Base-by-base conservation (phyloP, 176 grass and related monocot genomes). In the Ampelocalamus luodianensis region DNA sequence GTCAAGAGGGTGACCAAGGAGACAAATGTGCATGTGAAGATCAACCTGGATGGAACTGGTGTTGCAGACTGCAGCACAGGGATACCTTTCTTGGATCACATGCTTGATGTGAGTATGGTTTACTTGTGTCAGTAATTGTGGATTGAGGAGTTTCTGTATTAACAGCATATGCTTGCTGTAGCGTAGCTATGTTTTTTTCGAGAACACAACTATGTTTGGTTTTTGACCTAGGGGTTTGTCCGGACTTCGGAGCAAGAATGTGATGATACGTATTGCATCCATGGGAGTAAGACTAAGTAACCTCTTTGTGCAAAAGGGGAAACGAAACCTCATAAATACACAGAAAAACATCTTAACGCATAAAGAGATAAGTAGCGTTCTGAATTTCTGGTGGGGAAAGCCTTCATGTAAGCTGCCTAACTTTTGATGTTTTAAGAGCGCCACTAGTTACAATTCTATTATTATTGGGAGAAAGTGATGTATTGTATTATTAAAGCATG, bases 31-130 rank as follows among this genome's bases (percentile, higher is more conserved):
- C 88, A 89, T 76, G 93, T 92, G 20, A 98, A 94, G 83, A 90
- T 98, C 26, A 90, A 95, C 78, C 86, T 98, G 67, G 93, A 98
- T 75, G 93, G 96, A 67, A 90, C 96, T 65, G 96, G 96, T 15
- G 77, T 92, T 54, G 87, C 93, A 0, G 59, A 92, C 5, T 95
- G 87, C 58, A 90, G 45, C 77, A 98, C 96, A 40, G 93, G 93
- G 76, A 95, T 98, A 82, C 91, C 91, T 3, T 98, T 98, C 86
- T 42, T 95, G 86, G 96, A 98, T 85, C 96, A 98, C 79, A 98
- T 98, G 96, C 83, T 98, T 32, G 96, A 95, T 87, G 96, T 98
- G 67, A 89, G 87, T 82, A 72, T 56, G 10, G 6, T 71, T 72
- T 71, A 7, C 42, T 79, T 24, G 13, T 77, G 12, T 34, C n/a